Evolutionary conservation across 345 rosid genomes (phyloP).

Genomic region (Cardamine chenopodiifolia): DNA sequence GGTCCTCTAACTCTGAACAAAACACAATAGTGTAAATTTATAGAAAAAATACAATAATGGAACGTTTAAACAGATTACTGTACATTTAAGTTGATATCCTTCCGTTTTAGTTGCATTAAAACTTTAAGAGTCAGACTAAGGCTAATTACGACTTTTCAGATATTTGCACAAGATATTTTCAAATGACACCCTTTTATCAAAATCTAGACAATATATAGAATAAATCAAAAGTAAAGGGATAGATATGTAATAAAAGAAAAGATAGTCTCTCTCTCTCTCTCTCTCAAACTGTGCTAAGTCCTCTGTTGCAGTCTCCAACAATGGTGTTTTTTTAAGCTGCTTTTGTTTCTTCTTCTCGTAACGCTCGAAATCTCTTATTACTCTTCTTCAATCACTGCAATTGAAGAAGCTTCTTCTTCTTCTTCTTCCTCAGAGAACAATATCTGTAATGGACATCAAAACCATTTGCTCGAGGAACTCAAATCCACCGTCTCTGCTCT

Average conservation of each 20-base stretch:
- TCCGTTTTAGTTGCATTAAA: conserved; percentile 37
- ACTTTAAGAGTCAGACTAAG: conserved; percentile 1
- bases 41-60: not conserved
- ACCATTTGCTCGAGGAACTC: conserved; percentile 39
- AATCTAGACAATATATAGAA: not conserved
- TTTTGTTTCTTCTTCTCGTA: conserved; percentile 34
- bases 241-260: conserved; percentile 22
- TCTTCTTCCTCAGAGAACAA: conserved; percentile 18
- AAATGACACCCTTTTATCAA: conserved; percentile 13
- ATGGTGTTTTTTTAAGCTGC: conserved; percentile 39
- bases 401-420: conserved; percentile 15
- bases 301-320: conserved; percentile 45
- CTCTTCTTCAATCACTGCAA: conserved; percentile 14
- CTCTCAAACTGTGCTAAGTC: conserved; percentile 26
- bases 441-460: conserved; percentile 18
- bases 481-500: conserved; percentile 41
- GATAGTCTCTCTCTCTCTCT: conserved; percentile 20
- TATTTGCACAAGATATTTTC: conserved; percentile 5
- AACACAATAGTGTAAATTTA: not conserved
- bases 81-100: conserved; percentile 31
- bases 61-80: conserved; percentile 11
- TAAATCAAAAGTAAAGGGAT: not conserved
- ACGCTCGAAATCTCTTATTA: not conserved
- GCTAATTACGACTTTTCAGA: conserved; percentile 14
- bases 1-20: not conserved